Base-by-base conservation (phyloP, 2,329 filamentous ascomycete genomes). In the Cladosporium sp. region DNA sequence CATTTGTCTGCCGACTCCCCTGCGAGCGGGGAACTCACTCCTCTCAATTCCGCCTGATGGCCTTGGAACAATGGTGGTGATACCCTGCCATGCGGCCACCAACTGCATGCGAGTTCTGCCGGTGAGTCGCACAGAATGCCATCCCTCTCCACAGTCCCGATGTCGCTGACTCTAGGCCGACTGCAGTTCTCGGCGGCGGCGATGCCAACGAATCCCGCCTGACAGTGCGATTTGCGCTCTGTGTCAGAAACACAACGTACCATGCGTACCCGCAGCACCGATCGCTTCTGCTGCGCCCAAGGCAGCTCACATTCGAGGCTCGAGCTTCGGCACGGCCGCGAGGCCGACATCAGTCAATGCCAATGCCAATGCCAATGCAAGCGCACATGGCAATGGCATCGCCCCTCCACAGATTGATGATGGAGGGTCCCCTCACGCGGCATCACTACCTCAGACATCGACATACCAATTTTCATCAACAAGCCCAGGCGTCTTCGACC, bases 91-190 rank as follows among this genome's bases (percentile, higher is more conserved):
- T 50, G 48, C 48, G 48, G n/a, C 48, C 48, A 14, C 48, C 40
- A 3, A 50, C 48, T 50, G 48, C 48, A 10, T 50, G 48, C 48
- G 48, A 50, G 32, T 50, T 50, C 18, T 50, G 48, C 37, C 48
- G 48, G 46, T 49, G 14, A 49, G 46, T 34, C 14, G 7, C 9
- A 9, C n/a, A 28, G 16, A 42, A 6, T 16, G 40, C 40, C 34
- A 13, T 42, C 9, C 40, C 40, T 10, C 18, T 13, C 4, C 33
- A 31, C 19, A 9, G 41, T 22, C 9, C 16, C 18, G 28, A 19
- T 43, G 41, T 22, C 41, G 41, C 38, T 49, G 28, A 49, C 46
- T 49, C 18, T 19, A 16, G 28, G 33, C 28, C 22, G 4, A 14
- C n/a, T n/a, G 16, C 10, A 49, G 46, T n/a, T 50, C 48, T 34